Percentiles rank a stretch among this genome's conserved stretches.
phyloP scores from a whole-genome alignment of 208 protist species.

The Endotrypanum monterogeii region DNA sequence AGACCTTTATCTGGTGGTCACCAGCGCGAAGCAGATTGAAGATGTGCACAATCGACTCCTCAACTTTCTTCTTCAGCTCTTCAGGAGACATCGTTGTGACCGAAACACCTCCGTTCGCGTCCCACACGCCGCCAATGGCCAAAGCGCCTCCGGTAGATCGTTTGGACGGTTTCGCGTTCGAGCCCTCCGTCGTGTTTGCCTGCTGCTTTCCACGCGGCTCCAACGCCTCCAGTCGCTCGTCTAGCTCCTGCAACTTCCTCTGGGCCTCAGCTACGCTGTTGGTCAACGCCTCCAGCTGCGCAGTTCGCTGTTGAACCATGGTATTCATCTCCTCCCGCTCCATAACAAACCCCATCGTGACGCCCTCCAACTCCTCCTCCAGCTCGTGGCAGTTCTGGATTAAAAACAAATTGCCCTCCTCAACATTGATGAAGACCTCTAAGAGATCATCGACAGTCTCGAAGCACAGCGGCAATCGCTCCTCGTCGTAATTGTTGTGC shows the following conservation, averaged over 20 bases:
- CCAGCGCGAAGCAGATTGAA: constrained; percentile 59
- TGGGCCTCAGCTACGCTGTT: constrained; percentile 78
- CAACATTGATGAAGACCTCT: constrained; percentile 94
- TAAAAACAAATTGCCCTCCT: constrained; percentile 96
- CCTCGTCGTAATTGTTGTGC: constrained; percentile 65
- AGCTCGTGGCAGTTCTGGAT: constrained; percentile 96
- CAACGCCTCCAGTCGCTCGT: constrained; percentile 61
- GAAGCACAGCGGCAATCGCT: constrained; percentile 93
- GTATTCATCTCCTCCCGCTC: constrained; percentile 87
- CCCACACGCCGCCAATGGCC: background rate
- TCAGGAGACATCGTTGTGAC: constrained; percentile 49
- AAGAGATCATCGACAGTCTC: constrained; percentile 91
- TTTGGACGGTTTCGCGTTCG: background rate
- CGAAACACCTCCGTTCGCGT: background rate
- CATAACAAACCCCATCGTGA: constrained; percentile 80
- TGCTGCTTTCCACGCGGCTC: constrained; percentile 28
- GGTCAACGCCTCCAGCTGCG: constrained; percentile 85
- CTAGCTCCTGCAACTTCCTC: constrained; percentile 69
- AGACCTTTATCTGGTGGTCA: constrained; percentile 47
- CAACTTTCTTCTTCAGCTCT: constrained; percentile 68
- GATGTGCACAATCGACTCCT: constrained; percentile 65
- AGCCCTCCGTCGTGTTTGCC: background rate
- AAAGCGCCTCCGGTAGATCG: background rate
- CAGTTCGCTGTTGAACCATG: constrained; percentile 80
- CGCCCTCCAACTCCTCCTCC: constrained; percentile 94